Evolutionary conservation across 2,329 filamentous ascomycete species (phyloP).

Genomic region (Amphichorda felina): DNA sequence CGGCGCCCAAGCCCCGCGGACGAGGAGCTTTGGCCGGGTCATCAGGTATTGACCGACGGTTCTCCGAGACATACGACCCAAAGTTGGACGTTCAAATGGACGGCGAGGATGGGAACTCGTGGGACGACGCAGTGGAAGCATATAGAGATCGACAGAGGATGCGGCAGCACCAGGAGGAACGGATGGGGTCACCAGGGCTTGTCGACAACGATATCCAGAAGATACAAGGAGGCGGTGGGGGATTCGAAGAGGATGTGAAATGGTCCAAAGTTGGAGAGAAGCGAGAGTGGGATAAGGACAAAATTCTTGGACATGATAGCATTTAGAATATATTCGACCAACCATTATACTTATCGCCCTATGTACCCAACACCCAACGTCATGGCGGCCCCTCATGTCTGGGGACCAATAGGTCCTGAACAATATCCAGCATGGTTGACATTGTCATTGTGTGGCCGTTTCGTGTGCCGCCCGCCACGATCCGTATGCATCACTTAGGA

Average conservation of each 20-base stretch:
- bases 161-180: conserved; percentile 62
- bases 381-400: too few relatives aligned
- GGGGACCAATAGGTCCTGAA: too few relatives aligned
- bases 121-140: conserved; percentile 71
- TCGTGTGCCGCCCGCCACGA: too few relatives aligned
- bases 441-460: too few relatives aligned
- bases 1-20: conserved; percentile 45
- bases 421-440: too few relatives aligned
- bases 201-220: conserved; percentile 56
- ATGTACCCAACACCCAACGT: too few relatives aligned
- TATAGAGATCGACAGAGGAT: conserved; percentile 70
- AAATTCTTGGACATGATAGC: conserved; percentile 13
- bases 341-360: too few relatives aligned
- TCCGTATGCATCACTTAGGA: too few relatives aligned
- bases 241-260: conserved; percentile 50
- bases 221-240: conserved; percentile 35
- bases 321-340: too few relatives aligned
- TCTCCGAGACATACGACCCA: conserved; percentile 54
- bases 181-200: conserved; percentile 69
- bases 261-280: conserved; percentile 62
- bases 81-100: conserved; percentile 42
- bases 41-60: conserved; percentile 69
- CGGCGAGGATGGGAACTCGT: conserved; percentile 38
- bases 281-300: conserved; percentile 49
- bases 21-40: conserved; percentile 51